These are phyloP conservation scores for Penicillium paradoxum DNA, from an alignment of 495 filamentous ascomycete species.

Conservation along the genomic window DNA sequence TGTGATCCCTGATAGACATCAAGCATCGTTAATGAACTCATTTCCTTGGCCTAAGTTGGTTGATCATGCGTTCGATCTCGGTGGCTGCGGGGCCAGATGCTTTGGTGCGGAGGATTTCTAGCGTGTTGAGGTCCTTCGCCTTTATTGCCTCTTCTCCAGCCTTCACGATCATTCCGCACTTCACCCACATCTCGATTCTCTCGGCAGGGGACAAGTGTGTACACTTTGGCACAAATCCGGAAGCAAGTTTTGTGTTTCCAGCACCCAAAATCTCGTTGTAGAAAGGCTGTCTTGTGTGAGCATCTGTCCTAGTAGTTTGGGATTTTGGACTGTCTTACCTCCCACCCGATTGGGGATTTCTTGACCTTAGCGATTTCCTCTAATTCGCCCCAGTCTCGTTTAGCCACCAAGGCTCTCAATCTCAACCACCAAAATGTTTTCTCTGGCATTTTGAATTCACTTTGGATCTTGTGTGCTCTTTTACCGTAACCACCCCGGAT, in stretches of 20 bases:
- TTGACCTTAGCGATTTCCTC: constrained; percentile 67
- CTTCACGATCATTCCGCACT: constrained; percentile 85
- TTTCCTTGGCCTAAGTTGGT: constrained; percentile 47
- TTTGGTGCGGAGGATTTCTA: constrained; percentile 54
- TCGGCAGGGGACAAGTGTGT: constrained; percentile 56
- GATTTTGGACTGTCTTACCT: constrained; percentile 48
- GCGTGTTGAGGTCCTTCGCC: constrained; percentile 66
- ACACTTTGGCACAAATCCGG: constrained; percentile 84
- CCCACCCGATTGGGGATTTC: constrained; percentile 96
- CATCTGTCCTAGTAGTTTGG: constrained; percentile 11
- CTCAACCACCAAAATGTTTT: constrained; percentile 88
- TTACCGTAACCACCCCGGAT: constrained; percentile 69
- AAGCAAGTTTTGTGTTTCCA: constrained; percentile 83
- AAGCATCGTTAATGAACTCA: constrained; percentile 22
- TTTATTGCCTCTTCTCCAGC: constrained; percentile 89
- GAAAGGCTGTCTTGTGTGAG: constrained; percentile 60
- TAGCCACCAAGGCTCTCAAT: constrained; percentile 80
- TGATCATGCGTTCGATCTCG: constrained; percentile 61
- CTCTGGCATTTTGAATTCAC: constrained; percentile 89
- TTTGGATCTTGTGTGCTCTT: constrained; percentile 76
- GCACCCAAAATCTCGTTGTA: constrained; percentile 84
- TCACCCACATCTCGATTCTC: constrained; percentile 88
- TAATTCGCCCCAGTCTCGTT: constrained; percentile 85
- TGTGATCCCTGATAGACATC: constrained; percentile 1
- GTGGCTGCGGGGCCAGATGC: constrained; percentile 50